These are phyloP conservation scores for Aspergillus bertholletiae DNA, from an alignment of 495 filamentous ascomycete species.

Conservation along the genomic window DNA sequence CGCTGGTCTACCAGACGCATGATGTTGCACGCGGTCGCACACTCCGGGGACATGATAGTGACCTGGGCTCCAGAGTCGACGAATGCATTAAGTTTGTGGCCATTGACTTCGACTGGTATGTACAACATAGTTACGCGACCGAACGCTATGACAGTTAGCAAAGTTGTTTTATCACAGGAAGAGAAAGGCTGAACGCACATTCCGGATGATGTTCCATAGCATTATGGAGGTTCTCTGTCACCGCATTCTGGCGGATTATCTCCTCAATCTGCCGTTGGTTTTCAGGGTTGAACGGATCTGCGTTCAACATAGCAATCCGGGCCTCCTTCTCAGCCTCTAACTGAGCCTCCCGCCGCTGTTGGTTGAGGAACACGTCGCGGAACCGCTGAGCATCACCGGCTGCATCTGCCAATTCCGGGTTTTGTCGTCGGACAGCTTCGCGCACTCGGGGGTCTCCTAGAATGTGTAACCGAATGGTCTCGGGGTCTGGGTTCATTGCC, in stretches of 20 bases:
- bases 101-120: conserved; percentile 93
- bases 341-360: conserved; percentile 65
- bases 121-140: conserved; percentile 93
- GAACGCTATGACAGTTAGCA: conserved; percentile 62
- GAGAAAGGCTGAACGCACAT: conserved; percentile 51
- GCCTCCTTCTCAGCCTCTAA: conserved; percentile 70
- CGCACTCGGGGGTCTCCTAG: conserved; percentile 73
- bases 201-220: conserved; percentile 96
- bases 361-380: conserved; percentile 59
- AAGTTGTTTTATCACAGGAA: neutral
- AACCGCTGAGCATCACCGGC: conserved; percentile 79
- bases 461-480: conserved; percentile 77
- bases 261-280: conserved; percentile 93
- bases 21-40: conserved; percentile 88
- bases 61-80: conserved; percentile 98
- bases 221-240: conserved; percentile 91
- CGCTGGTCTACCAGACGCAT: conserved; percentile 94
- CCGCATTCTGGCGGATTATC: conserved; percentile 88
- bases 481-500: conserved; percentile 59
- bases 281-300: conserved; percentile 87
- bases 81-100: conserved; percentile 86
- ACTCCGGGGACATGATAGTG: conserved; percentile 96
- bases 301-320: conserved; percentile 77
- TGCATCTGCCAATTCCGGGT: conserved; percentile 71
- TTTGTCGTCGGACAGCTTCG: conserved; percentile 60